A percentile compares a stretch with the other conserved stretches of the same genome.
These are phyloP conservation scores for Mortierella sp. DNA, from an alignment of 371 early-diverging fungal species.

Conservation along the genomic window DNA sequence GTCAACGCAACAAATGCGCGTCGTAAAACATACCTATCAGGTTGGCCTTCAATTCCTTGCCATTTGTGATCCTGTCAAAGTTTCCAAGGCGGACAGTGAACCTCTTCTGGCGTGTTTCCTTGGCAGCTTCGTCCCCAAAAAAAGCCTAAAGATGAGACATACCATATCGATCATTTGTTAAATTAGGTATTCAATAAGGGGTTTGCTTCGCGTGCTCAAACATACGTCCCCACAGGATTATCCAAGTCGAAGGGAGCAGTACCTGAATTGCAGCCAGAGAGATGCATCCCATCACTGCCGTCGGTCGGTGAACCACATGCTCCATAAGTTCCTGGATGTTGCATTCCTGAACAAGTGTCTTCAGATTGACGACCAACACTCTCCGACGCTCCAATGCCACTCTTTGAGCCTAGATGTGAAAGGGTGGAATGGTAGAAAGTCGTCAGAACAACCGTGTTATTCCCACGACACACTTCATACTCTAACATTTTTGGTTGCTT, in stretches of 20 bases:
- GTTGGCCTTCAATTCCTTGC: slow-evolving; percentile 58
- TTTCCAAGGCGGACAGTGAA: slow-evolving; percentile 36
- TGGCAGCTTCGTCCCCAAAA: slow-evolving; percentile 25
- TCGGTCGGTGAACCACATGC: slow-evolving; percentile 23
- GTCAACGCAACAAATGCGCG: not conserved
- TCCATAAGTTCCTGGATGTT: slow-evolving; percentile 27
- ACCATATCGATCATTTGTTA: no score
- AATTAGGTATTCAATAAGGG: not conserved
- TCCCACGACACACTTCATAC: no score
- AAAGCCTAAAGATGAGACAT: slow-evolving; percentile 13
- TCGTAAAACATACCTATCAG: slow-evolving; percentile 42
- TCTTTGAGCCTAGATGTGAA: slow-evolving; percentile 9
- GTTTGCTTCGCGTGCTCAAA: not conserved
- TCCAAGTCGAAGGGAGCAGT: not conserved
- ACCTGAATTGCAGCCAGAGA: slow-evolving; percentile 48
- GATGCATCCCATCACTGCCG: slow-evolving; percentile 34
- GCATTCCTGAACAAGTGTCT: slow-evolving; percentile 30
- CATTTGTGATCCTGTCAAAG: slow-evolving; percentile 38
- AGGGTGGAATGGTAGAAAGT: not conserved
- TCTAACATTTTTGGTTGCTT: not conserved
- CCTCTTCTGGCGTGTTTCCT: slow-evolving; percentile 16
- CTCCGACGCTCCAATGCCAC: slow-evolving; percentile 15
- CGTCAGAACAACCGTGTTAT: not conserved
- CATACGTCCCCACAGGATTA: not conserved
- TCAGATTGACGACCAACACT: slow-evolving; percentile 36